These are phyloP conservation scores for Trichoderma simmonsii DNA, from an alignment of 2,329 filamentous ascomycete genomes.

Conservation along the genomic window DNA sequence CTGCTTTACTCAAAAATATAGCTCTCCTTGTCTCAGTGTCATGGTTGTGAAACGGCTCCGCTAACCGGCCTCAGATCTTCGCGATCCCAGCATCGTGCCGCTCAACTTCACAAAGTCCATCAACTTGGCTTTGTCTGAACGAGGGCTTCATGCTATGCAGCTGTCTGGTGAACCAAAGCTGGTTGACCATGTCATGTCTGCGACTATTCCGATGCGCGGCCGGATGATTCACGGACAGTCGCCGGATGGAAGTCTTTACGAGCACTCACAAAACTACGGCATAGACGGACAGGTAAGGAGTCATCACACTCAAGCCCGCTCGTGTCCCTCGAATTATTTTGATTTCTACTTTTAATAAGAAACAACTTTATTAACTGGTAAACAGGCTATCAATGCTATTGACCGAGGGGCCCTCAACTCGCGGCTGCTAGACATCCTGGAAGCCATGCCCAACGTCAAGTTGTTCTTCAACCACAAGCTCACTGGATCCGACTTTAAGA, in stretches of 20 bases:
- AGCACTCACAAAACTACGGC: conserved; percentile 89
- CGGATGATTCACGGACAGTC: conserved; percentile 88
- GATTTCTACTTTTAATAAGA: neutral
- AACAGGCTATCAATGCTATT: conserved; percentile 76
- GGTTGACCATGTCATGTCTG: conserved; percentile 68
- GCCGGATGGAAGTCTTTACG: conserved; percentile 63
- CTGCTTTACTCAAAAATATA: neutral
- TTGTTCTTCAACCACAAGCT: conserved; percentile 93
- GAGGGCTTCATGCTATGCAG: conserved; percentile 84
- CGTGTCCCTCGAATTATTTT: no score
- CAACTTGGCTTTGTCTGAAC: conserved; percentile 90
- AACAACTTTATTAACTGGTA: conserved; percentile 10
- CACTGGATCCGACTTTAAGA: conserved; percentile 79
- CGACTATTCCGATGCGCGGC: conserved; percentile 89
- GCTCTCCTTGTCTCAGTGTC: neutral
- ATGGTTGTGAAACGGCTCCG: neutral
- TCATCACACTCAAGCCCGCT: neutral
- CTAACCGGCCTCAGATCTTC: conserved; percentile 63
- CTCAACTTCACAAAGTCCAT: conserved; percentile 99
- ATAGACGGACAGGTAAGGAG: conserved; percentile 71
- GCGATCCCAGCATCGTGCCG: conserved; percentile 75
- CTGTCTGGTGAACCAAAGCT: conserved; percentile 65
- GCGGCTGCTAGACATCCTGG: conserved; percentile 76
- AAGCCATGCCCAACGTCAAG: conserved; percentile 81
- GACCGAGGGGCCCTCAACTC: conserved; percentile 84